Evolutionary conservation across 805 yeast species (phyloP).

Genomic region (Kazachstania psychrophila): DNA sequence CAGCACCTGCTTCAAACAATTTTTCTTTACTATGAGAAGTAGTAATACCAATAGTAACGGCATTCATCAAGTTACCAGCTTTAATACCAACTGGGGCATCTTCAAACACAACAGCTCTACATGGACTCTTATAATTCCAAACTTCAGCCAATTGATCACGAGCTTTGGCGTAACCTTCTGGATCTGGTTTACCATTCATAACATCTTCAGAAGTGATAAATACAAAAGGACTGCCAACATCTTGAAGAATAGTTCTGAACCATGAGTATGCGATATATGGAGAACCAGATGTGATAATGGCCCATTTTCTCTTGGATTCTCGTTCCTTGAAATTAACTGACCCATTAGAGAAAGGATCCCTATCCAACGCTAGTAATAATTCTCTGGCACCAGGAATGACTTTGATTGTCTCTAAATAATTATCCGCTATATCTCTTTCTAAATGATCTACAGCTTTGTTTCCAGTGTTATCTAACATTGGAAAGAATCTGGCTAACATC

Average conservation of each 20-base stretch:
- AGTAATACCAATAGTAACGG: constrained; percentile 65
- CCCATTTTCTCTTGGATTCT: constrained; percentile 47
- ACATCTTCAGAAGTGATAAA: constrained; percentile 74
- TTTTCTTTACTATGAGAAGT: constrained; percentile 57
- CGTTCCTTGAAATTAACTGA: constrained; percentile 1
- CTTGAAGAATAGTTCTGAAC: constrained; percentile 49
- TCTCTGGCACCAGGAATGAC: constrained; percentile 64
- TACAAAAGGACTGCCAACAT: constrained; percentile 51
- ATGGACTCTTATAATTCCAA: constrained; percentile 16
- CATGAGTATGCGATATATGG: constrained; percentile 61
- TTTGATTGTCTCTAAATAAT: constrained; percentile 54
- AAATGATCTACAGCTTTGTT: constrained; percentile 41
- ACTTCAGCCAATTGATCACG: constrained; percentile 42
- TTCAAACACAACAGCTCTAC: constrained; percentile 54
- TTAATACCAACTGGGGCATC: constrained; percentile 77
- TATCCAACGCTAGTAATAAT: constrained; percentile 42
- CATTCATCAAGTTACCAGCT: constrained; percentile 73
- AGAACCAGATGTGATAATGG: constrained; percentile 75
- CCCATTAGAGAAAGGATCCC: constrained; percentile 23
- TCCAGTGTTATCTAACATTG: constrained; percentile 52
- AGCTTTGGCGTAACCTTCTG: constrained; percentile 61
- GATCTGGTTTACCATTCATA: constrained; percentile 67
- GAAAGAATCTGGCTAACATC: constrained; percentile 55
- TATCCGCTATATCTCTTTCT: constrained; percentile 54
- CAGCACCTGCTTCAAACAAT: constrained; percentile 66